Conservation (phyloP, 257 asterid species). For the Solanum clarkiae region DNA sequence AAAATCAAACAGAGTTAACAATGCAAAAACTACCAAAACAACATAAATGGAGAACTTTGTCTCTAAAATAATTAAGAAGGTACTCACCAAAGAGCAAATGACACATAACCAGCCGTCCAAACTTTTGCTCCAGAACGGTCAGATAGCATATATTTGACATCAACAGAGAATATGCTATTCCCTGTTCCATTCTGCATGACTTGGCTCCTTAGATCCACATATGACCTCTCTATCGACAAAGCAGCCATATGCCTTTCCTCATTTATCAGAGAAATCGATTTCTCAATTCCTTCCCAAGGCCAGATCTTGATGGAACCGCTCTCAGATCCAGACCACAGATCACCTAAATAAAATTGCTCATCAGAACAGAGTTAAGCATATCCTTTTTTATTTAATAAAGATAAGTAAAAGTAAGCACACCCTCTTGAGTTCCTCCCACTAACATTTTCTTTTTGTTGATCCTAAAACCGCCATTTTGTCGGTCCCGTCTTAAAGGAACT, state of each 20-base stretch:
- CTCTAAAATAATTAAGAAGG: background rate
- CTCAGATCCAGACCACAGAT: constrained; percentile 95
- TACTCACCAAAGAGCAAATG: constrained; percentile 78
- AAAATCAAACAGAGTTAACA: background rate
- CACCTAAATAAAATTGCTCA: constrained; percentile 49
- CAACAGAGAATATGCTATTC: constrained; percentile 62
- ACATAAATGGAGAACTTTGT: background rate
- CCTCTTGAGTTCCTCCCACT: background rate
- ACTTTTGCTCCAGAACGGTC: constrained; percentile 69
- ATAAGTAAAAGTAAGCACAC: background rate
- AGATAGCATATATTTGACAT: constrained; percentile 60
- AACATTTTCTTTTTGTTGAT: background rate
- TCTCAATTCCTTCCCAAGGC: constrained; percentile 98
- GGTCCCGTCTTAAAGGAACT: background rate
- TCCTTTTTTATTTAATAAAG: background rate
- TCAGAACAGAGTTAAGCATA: background rate
- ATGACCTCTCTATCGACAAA: constrained; percentile 71
- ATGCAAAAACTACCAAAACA: background rate
- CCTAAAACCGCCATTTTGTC: background rate
- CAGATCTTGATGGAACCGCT: constrained; percentile 79
- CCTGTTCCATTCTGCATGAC: constrained; percentile 45
- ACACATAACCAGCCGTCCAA: constrained; percentile 75
- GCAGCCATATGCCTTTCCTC: constrained; percentile 92
- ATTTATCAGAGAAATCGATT: constrained; percentile 39
- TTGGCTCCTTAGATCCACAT: constrained; percentile 72